Evolutionary conservation across 2,329 filamentous ascomycete species (phyloP), one percentile per base, ranked within the genome.

Genomic region (Aspergillus puulaauensis): DNA sequence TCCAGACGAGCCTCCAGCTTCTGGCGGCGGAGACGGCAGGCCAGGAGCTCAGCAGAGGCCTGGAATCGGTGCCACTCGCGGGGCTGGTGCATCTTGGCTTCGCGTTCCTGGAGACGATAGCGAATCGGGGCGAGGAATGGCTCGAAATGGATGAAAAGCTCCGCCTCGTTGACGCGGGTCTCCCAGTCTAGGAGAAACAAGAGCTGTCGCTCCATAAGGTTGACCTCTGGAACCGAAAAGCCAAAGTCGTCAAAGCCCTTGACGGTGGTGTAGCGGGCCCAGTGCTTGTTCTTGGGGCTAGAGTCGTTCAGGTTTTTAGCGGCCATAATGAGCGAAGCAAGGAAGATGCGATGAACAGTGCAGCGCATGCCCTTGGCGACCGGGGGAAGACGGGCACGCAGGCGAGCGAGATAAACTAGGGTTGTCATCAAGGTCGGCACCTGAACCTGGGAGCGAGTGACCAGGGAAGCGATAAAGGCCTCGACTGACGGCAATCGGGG

Each of bases 241-340:
- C 92, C 90, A 70, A 98, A 99, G 70, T 82, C 85, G 11, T 87
- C 86, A 74, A 82, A 89, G 54, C 84, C 86, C 61, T 82, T 83
- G 66, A 96, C 88, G 68, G 88, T 80, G 59, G 90, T 96, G 82
- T 98, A 99, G 69, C 87, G 89, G 64, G 95, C 93, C 95, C 95
- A 99, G 83, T 99, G 95, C 87, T 98, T 98, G 86, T 99, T 99
- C 87, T 98, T 98, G 62, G 95, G 95, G 12, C 92, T 97, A 61
- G 92, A 96, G 82, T 98, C 95, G 76, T 99, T 98, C 67, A 98
- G 85, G 76, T 97, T 97, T 87, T 99, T 99, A 68, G 95, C 93
- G 1, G 95, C 87, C 50, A 88, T 80, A 40, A 81, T 80, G 46
- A 81, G 68, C 4, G 77, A 78, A 6, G 79, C 93, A 49, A 99